Percentiles rank a stretch among this genome's conserved stretches.
phyloP scores from a whole-genome alignment of 805 yeast species.

The Kurtzmaniella cleridarum region DNA sequence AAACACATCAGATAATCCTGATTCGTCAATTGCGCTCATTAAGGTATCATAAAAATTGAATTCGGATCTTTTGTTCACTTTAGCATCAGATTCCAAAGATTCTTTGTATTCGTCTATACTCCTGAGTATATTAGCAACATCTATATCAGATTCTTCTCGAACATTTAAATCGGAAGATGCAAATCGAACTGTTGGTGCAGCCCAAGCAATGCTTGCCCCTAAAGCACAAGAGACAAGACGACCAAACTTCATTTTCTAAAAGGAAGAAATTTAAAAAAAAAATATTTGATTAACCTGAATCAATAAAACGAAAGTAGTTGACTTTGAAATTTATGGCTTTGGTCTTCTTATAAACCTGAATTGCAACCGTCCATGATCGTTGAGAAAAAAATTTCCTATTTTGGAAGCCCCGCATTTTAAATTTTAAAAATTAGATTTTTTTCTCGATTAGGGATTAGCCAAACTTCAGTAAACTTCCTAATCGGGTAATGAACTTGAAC shows the following conservation, averaged over 20 bases:
- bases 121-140: slow-evolving; percentile 10
- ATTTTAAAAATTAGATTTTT: no score
- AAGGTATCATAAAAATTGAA: not conserved
- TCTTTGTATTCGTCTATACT: slow-evolving; percentile 5
- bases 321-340: no score
- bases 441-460: no score
- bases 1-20: slow-evolving; percentile 1
- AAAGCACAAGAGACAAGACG: slow-evolving; percentile 13
- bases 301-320: no score
- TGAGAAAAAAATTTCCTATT: no score
- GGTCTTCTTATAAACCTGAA: no score
- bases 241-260: slow-evolving; percentile 14
- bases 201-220: slow-evolving; percentile 12
- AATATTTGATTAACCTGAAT: no score
- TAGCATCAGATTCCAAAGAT: not conserved
- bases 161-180: slow-evolving; percentile 4
- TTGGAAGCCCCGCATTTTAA: no score
- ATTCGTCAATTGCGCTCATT: not conserved
- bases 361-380: no score
- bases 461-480: no score
- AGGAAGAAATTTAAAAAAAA: no score
- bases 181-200: slow-evolving; percentile 15
- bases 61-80: slow-evolving; percentile 1
- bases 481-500: no score
- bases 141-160: slow-evolving; percentile 3